These are phyloP conservation scores for Amoebophrya sp. DNA, from an alignment of 169 alveolate genomes.

Conservation along the genomic window DNA sequence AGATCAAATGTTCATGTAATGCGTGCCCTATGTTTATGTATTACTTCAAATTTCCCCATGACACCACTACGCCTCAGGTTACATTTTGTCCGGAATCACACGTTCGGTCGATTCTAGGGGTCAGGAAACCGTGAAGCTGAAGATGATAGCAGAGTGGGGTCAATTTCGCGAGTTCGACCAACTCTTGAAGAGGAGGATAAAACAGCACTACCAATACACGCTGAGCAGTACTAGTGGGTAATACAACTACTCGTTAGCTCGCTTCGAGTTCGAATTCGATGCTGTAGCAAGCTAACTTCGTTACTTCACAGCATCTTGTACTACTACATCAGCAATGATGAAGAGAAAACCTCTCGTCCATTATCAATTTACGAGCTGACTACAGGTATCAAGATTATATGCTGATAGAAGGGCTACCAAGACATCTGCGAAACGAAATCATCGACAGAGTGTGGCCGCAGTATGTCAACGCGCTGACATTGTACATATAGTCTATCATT, in stretches of 20 bases:
- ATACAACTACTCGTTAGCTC: neutral
- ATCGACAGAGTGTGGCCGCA: neutral
- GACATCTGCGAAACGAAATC: neutral
- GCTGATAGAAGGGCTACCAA: neutral
- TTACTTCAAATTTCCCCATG: too few relatives aligned
- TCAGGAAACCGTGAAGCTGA: neutral
- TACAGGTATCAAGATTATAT: neutral
- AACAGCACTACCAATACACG: neutral
- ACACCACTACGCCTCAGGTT: too few relatives aligned
- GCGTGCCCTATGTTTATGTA: too few relatives aligned
- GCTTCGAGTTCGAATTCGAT: too few relatives aligned
- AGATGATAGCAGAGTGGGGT: neutral
- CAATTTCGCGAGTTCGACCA: neutral
- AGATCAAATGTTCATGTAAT: too few relatives aligned
- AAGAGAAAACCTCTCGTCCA: too few relatives aligned
- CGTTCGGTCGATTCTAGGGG: neutral
- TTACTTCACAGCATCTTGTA: too few relatives aligned
- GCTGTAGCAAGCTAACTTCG: too few relatives aligned
- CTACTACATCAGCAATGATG: too few relatives aligned
- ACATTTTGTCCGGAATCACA: neutral
- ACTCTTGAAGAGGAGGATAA: neutral
- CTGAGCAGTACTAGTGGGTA: neutral
- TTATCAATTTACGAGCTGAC: too few relatives aligned
- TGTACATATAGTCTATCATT: too few relatives aligned
- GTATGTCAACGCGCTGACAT: neutral